Base-by-base conservation (phyloP, 2,329 filamentous ascomycete species). In the Penicillium sp. region DNA sequence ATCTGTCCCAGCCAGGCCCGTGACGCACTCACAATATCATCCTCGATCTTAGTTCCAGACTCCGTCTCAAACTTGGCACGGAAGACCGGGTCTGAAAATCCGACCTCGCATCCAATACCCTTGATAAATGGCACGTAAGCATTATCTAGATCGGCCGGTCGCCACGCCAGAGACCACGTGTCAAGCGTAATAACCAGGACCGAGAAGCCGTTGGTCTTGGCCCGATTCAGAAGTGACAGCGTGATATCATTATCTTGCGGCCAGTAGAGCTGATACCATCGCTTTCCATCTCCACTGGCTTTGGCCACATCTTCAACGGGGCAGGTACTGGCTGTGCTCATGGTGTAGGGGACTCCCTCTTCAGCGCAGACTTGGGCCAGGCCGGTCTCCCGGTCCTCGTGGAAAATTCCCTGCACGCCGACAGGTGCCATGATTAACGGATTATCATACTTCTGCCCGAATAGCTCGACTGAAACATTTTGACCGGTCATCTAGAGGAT, bases 241-340 rank as follows among this genome's bases (percentile, higher is more conserved):
- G 87, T 90, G 49, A 90, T 75, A 3, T 85, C 81, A 47, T 90
- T 80, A 49, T 83, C 80, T 18, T 78, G 72, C 0, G 87, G 87
- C 85, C 86, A 90, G 72, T 91, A 91, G 0, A 91, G 79, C 65
- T 91, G 88, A 66, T 81, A 91, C 85, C 86, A 91, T 10, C 85
- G 75, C 29, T 79, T 75, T 0, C 82, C 82, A 5, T 80, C 71
- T 0, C 80, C 80, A 46, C 79, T 83, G 0, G 83, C 83, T 7
- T 74, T 64, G 0, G 84, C 85, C 0, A 89, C 80, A 45, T 89
- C 81, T 65, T 89, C 86, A 52, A 90, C 86, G 0, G 80, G 80
- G 29, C 79, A 77, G 2, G 80, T 80, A 3, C 83, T 79, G 1
- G 87, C 86, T 1, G 87, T 89, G 54, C 81, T 85, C 45, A 89